Evolutionary conservation across 768 basidiomycete species (phyloP).

Genomic region (Xerocomellus amylosporus): DNA sequence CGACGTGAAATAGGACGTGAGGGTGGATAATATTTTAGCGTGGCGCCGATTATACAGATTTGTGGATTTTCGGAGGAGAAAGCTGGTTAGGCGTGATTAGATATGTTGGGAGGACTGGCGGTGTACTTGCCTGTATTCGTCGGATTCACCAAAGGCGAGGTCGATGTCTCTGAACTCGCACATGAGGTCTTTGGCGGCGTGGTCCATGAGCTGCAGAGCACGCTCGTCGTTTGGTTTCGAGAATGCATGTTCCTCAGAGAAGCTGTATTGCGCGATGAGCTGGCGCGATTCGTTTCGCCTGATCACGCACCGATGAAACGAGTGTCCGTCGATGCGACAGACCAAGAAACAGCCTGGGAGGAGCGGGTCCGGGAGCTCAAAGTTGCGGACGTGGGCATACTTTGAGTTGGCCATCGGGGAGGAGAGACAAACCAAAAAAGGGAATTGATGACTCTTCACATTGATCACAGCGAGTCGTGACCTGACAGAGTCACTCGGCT

Average conservation of each 20-base stretch:
- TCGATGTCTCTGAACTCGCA: conserved; percentile 78
- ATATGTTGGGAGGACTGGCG: neutral
- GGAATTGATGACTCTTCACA: conserved; percentile 21
- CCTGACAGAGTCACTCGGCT: neutral
- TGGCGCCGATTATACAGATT: conserved; percentile 80
- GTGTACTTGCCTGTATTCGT: conserved; percentile 82
- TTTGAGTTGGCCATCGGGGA: conserved; percentile 83
- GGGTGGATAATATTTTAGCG: conserved; percentile 80
- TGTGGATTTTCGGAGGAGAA: conserved; percentile 75
- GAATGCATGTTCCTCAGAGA: conserved; percentile 82
- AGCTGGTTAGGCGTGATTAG: conserved; percentile 46
- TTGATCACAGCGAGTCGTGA: conserved; percentile 4
- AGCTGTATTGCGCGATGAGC: conserved; percentile 43
- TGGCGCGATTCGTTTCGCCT: neutral
- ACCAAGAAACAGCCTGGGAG: conserved; percentile 83
- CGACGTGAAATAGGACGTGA: conserved; percentile 88
- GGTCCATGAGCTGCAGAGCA: conserved; percentile 89
- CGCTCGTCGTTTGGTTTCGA: conserved; percentile 88
- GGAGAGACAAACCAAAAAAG: conserved; percentile 11
- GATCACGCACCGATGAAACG: conserved; percentile 78
- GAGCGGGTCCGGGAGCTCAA: conserved; percentile 84
- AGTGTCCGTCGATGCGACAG: conserved; percentile 87
- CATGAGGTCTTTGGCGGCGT: conserved; percentile 81
- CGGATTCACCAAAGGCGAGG: conserved; percentile 92
- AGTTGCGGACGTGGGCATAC: conserved; percentile 86